These are phyloP conservation scores for Mortierella sp. DNA, from an alignment of 371 early-diverging fungal genomes.

Conservation along the genomic window DNA sequence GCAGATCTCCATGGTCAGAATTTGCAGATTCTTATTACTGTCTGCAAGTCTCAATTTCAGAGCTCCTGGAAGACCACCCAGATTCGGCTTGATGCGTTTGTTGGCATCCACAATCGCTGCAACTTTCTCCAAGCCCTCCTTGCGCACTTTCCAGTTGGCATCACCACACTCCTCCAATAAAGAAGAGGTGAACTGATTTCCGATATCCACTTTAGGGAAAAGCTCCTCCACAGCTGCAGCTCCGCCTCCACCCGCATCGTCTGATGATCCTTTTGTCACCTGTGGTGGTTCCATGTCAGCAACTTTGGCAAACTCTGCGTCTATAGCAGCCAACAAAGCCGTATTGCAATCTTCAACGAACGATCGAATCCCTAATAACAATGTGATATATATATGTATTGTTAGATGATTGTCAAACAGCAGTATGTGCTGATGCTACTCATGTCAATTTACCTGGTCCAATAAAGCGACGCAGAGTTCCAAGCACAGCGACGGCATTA, in stretches of 20 bases:
- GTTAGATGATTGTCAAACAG: not conserved
- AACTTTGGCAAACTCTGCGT: slow-evolving; percentile 93
- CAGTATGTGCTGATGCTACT: not conserved
- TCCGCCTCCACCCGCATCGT: slow-evolving; percentile 31
- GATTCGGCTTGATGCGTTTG: slow-evolving; percentile 85
- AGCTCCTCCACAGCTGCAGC: slow-evolving; percentile 79
- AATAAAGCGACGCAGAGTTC: slow-evolving; percentile 83
- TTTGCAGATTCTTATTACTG: slow-evolving; percentile 90
- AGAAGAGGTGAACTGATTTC: slow-evolving; percentile 62
- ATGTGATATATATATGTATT: not conserved
- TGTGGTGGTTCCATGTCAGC: slow-evolving; percentile 82
- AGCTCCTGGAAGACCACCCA: slow-evolving; percentile 85
- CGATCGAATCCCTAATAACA: slow-evolving; percentile 59
- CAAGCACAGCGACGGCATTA: slow-evolving; percentile 82
- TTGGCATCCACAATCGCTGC: slow-evolving; percentile 80
- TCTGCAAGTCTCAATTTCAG: slow-evolving; percentile 89
- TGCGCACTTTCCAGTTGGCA: slow-evolving; percentile 94
- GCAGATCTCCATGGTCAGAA: slow-evolving; percentile 79
- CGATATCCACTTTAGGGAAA: slow-evolving; percentile 89
- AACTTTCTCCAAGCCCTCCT: slow-evolving; percentile 92
- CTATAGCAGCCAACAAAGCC: slow-evolving; percentile 82
- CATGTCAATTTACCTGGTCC: slow-evolving; percentile 78
- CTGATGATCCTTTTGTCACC: slow-evolving; percentile 68
- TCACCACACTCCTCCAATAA: slow-evolving; percentile 76
- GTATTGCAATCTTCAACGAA: slow-evolving; percentile 91